phyloP scores from a whole-genome alignment of 257 asterid species.

The Fraxinus pennsylvanica region DNA sequence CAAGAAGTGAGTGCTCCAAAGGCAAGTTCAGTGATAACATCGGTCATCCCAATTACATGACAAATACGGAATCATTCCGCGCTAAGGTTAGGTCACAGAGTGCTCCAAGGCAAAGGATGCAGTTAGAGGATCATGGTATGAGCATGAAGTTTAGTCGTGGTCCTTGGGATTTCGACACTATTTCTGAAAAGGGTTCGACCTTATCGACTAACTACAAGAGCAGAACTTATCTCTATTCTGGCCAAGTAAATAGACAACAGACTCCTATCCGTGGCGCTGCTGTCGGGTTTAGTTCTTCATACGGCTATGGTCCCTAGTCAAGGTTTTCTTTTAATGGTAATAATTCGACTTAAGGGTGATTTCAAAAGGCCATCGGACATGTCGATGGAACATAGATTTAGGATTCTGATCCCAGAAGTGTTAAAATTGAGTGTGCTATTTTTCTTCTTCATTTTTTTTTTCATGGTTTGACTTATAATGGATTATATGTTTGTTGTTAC shows the following conservation, averaged over 20 bases:
- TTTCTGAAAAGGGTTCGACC: slow-evolving; percentile 61
- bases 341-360: background rate
- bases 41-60: slow-evolving; percentile 80
- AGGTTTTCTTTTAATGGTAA: background rate
- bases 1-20: slow-evolving; percentile 67
- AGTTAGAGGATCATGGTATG: slow-evolving; percentile 48
- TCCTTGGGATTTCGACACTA: slow-evolving; percentile 56
- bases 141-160: slow-evolving; percentile 34
- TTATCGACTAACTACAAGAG: slow-evolving; percentile 32
- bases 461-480: slow-evolving; percentile 14
- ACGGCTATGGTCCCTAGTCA: slow-evolving; percentile 33
- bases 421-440: slow-evolving; percentile 27
- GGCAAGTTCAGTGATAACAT: slow-evolving; percentile 60
- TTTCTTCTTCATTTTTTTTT: slow-evolving; percentile 8
- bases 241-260: slow-evolving; percentile 37
- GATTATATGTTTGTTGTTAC: slow-evolving; percentile 7
- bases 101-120: slow-evolving; percentile 87
- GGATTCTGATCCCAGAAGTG: slow-evolving; percentile 22
- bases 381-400: background rate
- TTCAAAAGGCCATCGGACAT: background rate
- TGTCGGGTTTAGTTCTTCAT: slow-evolving; percentile 25
- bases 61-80: slow-evolving; percentile 70
- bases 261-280: slow-evolving; percentile 25
- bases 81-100: slow-evolving; percentile 90
- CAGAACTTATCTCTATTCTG: slow-evolving; percentile 28